phyloP scores from a whole-genome alignment of 129 eudicot species.

The Heracleum sosnowskyi region DNA sequence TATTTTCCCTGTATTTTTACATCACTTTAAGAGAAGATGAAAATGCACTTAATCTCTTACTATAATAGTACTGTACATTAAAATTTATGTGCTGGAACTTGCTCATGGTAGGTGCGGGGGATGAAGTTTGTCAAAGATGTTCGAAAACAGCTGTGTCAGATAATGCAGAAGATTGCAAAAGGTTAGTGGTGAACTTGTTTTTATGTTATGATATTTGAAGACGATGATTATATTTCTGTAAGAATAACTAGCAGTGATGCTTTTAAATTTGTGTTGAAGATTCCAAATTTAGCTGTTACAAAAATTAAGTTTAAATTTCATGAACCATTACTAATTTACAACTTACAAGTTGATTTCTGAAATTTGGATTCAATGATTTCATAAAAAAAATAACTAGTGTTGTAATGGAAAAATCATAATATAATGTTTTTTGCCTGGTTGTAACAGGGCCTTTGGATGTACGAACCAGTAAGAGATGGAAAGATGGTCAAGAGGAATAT shows the following conservation, averaged over 20 bases:
- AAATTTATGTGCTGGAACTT: conserved; percentile 7
- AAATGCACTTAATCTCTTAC: neutral
- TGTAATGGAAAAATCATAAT: neutral
- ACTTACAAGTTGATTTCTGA: neutral
- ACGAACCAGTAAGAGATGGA: conserved; percentile 44
- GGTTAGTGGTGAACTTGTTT: conserved; percentile 35
- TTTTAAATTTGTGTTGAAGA: no score
- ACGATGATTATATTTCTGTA: no score
- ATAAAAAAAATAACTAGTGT: neutral
- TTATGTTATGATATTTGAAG: neutral
- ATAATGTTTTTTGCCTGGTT: neutral
- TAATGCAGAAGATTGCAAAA: conserved; percentile 87
- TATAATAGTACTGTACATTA: neutral
- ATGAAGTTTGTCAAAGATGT: conserved; percentile 92
- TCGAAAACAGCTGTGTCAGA: conserved; percentile 73
- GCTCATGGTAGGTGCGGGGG: conserved; percentile 59
- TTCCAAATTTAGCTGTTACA: no score
- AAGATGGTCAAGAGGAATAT: conserved; percentile 48
- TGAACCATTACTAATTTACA: neutral
- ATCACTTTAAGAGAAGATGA: neutral
- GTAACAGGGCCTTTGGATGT: conserved; percentile 55
- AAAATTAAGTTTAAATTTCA: no score
- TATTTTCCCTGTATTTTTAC: neutral
- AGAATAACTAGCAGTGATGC: no score
- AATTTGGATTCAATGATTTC: neutral